Evolutionary conservation across 2,329 filamentous ascomycete genomes (phyloP), one percentile per base, ranked within the genome.

Genomic region (Fusarium gaditjirri): DNA sequence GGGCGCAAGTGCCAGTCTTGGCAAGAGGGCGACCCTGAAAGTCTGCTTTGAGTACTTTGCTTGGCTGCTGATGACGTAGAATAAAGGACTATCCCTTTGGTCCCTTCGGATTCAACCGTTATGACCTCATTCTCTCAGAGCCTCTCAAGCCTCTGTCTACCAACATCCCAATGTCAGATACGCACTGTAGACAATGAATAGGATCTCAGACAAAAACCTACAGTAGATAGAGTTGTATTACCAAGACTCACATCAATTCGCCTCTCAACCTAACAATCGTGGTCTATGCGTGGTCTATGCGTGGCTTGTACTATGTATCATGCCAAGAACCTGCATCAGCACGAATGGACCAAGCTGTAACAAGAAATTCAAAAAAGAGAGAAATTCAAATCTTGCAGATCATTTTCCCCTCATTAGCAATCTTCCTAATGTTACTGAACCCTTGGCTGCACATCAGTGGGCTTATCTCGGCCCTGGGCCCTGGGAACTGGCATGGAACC

Each of bases 1-100:
- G 47, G 66, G 47, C 61, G 60, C 58, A 55, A 17, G 70, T 70
- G 64, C 73, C 74, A 75, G 69, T 68, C 73, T 76, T 76, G 74
- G 74, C 74, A 56, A 38, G 46, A 73, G 56, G 53, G 47, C 60
- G 70, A 72, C 70, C 70, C 70, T 72, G 65, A 67, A 72, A 72
- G 52, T 73, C 36, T 60, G 68, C 47, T 59, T 69, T 43, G 61
- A 49, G 61, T 42, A 41, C 31, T 47, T 50, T 63, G 16, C 36
- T 46, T 35, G 38, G 36, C 8, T 43, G 36, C 8, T 65, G 29
- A 38, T 41, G 39, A 29, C 43, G 23, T 49, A 23, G 36, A 62
- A 63, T 64, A 43, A 61, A 55, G 31, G 13, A n/a, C 33, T 52
- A 38, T 58, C 35, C 49, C 25, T 43, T 52, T 27, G 19, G 23